Percentiles rank a stretch among this genome's conserved stretches.
Conservation (phyloP, 805 yeast species). For the Saccharomycopsis vini region DNA sequence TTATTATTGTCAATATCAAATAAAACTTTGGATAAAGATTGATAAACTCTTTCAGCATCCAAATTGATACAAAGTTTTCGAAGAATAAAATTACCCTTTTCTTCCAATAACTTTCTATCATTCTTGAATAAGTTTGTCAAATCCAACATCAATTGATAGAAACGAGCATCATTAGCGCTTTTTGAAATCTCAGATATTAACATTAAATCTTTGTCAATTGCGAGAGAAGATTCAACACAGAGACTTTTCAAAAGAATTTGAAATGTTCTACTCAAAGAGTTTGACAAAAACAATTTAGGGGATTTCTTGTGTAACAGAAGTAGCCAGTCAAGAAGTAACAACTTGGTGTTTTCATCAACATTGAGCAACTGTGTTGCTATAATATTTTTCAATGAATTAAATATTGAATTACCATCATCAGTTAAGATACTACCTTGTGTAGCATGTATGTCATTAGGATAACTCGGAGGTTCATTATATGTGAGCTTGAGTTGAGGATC, state of each 20-base stretch:
- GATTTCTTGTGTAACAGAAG: slow-evolving; percentile 68
- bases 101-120: slow-evolving; percentile 57
- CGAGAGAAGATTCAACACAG: slow-evolving; percentile 56
- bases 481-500: not conserved
- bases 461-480: not conserved
- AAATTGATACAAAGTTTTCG: slow-evolving; percentile 75
- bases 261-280: slow-evolving; percentile 51
- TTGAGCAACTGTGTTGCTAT: slow-evolving; percentile 35
- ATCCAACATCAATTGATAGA: slow-evolving; percentile 65
- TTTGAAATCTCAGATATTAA: slow-evolving; percentile 64
- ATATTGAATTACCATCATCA: slow-evolving; percentile 8
- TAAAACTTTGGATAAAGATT: slow-evolving; percentile 69
- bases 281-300: slow-evolving; percentile 45
- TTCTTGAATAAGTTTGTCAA: slow-evolving; percentile 60
- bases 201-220: slow-evolving; percentile 63
- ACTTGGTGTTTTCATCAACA: slow-evolving; percentile 71
- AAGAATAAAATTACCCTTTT: slow-evolving; percentile 74
- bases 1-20: slow-evolving; percentile 20
- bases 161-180: slow-evolving; percentile 66
- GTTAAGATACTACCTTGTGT: not conserved
- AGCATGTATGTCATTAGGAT: not conserved
- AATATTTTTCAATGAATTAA: slow-evolving; percentile 5
- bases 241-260: slow-evolving; percentile 69
- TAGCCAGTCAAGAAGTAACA: slow-evolving; percentile 86
- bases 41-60: slow-evolving; percentile 75